A percentile compares a stretch with the other conserved stretches of the same genome.
phyloP scores from a whole-genome alignment of 2,329 filamentous ascomycete species.

The Hypoxylon sp. region DNA sequence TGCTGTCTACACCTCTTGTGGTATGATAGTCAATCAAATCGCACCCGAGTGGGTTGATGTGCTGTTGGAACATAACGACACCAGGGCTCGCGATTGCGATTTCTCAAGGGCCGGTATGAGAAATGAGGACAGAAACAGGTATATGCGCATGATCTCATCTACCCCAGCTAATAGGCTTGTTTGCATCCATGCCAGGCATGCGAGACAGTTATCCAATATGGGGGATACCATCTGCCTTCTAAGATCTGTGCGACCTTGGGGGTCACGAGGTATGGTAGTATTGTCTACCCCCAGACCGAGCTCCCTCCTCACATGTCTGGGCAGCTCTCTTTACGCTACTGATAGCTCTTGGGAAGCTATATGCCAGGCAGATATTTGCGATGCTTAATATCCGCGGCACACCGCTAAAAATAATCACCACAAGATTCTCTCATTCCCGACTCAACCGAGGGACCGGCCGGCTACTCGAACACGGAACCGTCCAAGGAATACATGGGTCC shows the following conservation, averaged over 20 bases:
- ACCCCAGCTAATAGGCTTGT: slow-evolving; percentile 1
- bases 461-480: slow-evolving; percentile 11
- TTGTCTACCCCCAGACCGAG: neutral
- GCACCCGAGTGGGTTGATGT: no score
- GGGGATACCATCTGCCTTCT: slow-evolving; percentile 1
- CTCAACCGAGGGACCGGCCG: slow-evolving; percentile 18
- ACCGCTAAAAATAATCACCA: slow-evolving; percentile 12
- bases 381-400: slow-evolving; percentile 19
- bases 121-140: neutral
- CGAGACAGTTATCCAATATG: neutral
- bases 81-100: no score
- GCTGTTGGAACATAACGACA: no score
- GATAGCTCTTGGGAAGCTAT: no score
- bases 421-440: slow-evolving; percentile 12
- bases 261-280: slow-evolving; percentile 3
- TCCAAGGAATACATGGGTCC: slow-evolving; percentile 6
- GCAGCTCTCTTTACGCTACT: neutral
- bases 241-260: neutral
- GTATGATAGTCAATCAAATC: no score
- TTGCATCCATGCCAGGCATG: neutral
- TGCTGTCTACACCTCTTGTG: no score
- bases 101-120: neutral
- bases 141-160: neutral
- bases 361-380: slow-evolving; percentile 1
- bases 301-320: slow-evolving; percentile 8